Evolutionary conservation across 2,329 filamentous ascomycete species (phyloP), one percentile per base, ranked within the genome.

Genomic region (Microsporum canis): DNA sequence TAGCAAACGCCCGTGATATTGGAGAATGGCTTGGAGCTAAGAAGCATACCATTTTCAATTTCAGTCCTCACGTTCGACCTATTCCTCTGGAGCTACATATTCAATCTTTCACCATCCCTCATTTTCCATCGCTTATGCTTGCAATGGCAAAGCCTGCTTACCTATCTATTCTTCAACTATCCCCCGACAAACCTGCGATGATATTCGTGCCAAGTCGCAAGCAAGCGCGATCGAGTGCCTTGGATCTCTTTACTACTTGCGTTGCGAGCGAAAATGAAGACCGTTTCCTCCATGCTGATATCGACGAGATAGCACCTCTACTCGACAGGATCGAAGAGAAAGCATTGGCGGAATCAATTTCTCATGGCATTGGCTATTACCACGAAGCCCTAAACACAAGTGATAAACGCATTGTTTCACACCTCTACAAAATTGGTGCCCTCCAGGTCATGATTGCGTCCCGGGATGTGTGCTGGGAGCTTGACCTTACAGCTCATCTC

Each of bases 41-140:
- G 73, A 97, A 96, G 78, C 94, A 99, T 72, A 95, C 94, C 57
- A 96, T 96, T 65, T 99, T 92, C 81, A 99, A 99, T 77, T 99
- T 99, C 78, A 96, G 90, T 68, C 94, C 94, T 1, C 88, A 92
- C 69, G 86, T 92, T 63, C 87, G 95, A 61, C 88, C 91, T 0
- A 85, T 96, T 17, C 91, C 92, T 27, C 78, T 99, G 36, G 92
- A 97, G 72, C 83, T 99, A 61, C 91, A 96, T 71, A 88, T 99
- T 56, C 94, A 99, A 74, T 92, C 91, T 0, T 99, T 94, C 77
- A 89, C 87, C 33, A 95, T 96, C 63, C 91, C 95, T 55, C 95
- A 99, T 71, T 96, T 96, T 77, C 95, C 94, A 3, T 97, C 94
- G 8, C 82, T 99, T 45, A 99, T 99, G 94, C 83, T 99, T 67